phyloP scores from a whole-genome alignment of 345 rosid species.

The Excoecaria agallocha region DNA sequence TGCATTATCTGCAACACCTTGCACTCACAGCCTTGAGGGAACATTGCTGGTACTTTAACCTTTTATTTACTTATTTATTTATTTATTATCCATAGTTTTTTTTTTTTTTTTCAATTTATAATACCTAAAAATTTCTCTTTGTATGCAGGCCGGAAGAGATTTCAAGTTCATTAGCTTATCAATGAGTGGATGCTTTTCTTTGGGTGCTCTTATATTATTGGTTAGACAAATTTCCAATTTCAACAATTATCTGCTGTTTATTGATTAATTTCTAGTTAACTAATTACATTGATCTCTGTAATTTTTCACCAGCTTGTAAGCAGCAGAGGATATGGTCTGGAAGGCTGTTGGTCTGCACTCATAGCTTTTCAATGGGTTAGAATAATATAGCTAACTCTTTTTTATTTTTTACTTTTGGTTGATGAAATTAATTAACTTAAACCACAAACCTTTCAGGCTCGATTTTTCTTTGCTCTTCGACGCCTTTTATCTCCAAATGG shows the following conservation, averaged over 20 bases:
- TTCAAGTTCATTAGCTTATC: slow-evolving; percentile 66
- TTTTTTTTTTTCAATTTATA: background rate
- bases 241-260: no score
- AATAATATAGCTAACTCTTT: background rate
- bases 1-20: slow-evolving; percentile 59
- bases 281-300: no score
- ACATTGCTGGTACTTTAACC: slow-evolving; percentile 60
- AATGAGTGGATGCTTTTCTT: slow-evolving; percentile 60
- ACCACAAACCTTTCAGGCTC: slow-evolving; percentile 12
- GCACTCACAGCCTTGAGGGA: slow-evolving; percentile 79
- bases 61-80: background rate
- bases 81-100: background rate
- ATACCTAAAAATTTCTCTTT: background rate
- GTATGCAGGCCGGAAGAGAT: slow-evolving; percentile 76
- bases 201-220: slow-evolving; percentile 38
- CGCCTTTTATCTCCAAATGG: slow-evolving; percentile 29
- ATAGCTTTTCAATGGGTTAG: slow-evolving; percentile 26
- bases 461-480: slow-evolving; percentile 15
- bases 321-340: slow-evolving; percentile 21
- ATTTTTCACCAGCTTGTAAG: slow-evolving; percentile 15
- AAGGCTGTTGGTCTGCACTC: slow-evolving; percentile 26
- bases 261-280: no score
- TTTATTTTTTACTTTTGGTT: background rate
- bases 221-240: background rate
- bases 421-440: background rate